Evolutionary conservation across 164 flowering plant genomes (phyloP).

Genomic region (Annona squamosa): DNA sequence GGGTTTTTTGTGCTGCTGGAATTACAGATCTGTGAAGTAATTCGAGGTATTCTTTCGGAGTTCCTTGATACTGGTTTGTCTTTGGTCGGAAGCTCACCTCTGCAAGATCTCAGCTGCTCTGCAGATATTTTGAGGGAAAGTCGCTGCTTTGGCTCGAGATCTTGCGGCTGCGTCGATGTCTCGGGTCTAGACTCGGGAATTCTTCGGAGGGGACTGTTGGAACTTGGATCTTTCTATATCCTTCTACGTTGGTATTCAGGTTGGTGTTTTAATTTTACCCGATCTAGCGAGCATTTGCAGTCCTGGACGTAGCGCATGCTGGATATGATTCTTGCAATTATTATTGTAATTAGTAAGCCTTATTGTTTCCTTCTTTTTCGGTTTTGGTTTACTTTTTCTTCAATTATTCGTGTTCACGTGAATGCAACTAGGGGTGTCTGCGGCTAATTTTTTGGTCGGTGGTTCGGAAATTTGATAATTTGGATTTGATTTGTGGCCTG

Average conservation of each 20-base stretch:
- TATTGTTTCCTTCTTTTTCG: not conserved
- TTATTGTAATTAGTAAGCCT: not conserved
- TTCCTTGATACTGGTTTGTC: not conserved
- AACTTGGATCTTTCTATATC: not conserved
- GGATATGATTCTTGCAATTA: not conserved
- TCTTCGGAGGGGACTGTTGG: not conserved
- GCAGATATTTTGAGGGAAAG: not conserved
- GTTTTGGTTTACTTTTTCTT: not conserved
- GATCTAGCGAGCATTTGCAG: not conserved
- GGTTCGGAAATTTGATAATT: not conserved
- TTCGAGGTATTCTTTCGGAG: not conserved
- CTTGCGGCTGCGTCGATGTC: not conserved
- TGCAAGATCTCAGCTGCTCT: not conserved
- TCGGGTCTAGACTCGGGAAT: not conserved
- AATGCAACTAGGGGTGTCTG: not conserved
- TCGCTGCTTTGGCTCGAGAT: not conserved
- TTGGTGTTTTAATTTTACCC: not conserved
- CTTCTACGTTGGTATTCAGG: not conserved
- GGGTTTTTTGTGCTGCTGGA: not conserved
- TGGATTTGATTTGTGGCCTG: not conserved
- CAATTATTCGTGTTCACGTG: not conserved
- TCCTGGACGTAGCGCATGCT: slow-evolving; percentile 1
- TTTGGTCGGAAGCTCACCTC: not conserved
- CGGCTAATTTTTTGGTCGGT: not conserved
- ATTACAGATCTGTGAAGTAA: not conserved